These are phyloP conservation scores for Paramyrothecium sp. DNA, from an alignment of 2,329 filamentous ascomycete genomes.

Conservation along the genomic window DNA sequence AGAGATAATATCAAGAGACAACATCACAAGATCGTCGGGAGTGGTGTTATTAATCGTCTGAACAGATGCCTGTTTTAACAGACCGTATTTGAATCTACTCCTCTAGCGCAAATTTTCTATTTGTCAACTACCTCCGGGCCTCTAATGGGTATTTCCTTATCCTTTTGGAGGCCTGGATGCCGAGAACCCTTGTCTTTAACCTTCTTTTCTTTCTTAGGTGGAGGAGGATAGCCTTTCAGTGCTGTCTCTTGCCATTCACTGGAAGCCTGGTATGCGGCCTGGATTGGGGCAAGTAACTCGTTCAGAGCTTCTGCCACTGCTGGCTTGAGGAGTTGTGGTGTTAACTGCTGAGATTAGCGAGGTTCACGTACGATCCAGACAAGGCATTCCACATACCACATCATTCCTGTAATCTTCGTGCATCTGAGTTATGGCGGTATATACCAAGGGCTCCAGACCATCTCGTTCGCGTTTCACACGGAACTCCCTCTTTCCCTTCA, in stretches of 20 bases:
- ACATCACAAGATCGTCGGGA: too few species aligned
- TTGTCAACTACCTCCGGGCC: neutral
- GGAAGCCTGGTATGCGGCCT: constrained; percentile 66
- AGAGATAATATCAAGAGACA: too few species aligned
- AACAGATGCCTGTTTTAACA: too few species aligned
- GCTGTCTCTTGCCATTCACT: constrained; percentile 73
- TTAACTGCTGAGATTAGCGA: constrained; percentile 46
- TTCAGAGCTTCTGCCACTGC: constrained; percentile 74
- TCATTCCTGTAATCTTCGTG: constrained; percentile 80
- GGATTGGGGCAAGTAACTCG: constrained; percentile 74
- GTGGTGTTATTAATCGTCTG: too few species aligned
- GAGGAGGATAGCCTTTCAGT: constrained; percentile 76
- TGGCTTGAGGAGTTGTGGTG: constrained; percentile 85
- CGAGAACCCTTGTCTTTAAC: constrained; percentile 72
- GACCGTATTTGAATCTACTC: neutral
- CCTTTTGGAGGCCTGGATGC: neutral
- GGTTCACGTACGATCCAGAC: neutral
- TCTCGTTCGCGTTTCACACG: constrained; percentile 65
- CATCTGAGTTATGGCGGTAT: constrained; percentile 72
- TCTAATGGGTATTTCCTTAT: neutral
- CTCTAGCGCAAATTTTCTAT: neutral
- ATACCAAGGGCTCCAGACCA: constrained; percentile 70
- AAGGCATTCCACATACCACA: constrained; percentile 51
- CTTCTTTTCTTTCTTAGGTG: constrained; percentile 71
- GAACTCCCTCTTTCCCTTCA: constrained; percentile 64